These are phyloP conservation scores for Tetrahymena elliotti DNA, from an alignment of 73 alveolate species.

Conservation along the genomic window DNA sequence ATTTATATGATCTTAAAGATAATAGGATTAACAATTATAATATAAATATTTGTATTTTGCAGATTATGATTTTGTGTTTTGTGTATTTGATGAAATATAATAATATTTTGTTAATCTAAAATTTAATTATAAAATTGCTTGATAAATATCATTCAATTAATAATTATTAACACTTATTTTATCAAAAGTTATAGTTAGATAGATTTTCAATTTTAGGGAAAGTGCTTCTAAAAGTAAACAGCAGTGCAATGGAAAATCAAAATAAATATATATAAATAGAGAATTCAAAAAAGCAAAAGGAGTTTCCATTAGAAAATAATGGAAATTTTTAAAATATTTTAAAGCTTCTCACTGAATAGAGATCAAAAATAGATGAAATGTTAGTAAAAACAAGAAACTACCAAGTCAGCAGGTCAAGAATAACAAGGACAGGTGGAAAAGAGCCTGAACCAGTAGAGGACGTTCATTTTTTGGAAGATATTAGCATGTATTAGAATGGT, in stretches of 20 bases:
- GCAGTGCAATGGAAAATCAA: neutral
- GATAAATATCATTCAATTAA: neutral
- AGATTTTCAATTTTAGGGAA: neutral
- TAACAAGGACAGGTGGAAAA: neutral
- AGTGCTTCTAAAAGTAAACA: too few relatives aligned
- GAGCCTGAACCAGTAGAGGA: neutral
- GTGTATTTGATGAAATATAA: neutral
- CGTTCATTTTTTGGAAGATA: neutral
- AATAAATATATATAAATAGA: neutral
- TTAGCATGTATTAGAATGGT: neutral
- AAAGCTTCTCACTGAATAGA: neutral
- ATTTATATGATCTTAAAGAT: too few relatives aligned
- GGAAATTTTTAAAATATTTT: neutral
- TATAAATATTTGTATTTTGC: neutral
- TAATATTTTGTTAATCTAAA: neutral
- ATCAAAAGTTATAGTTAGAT: neutral
- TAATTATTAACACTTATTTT: neutral
- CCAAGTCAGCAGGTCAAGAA: neutral
- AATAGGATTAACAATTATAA: too few relatives aligned
- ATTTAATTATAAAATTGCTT: neutral
- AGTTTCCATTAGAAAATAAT: neutral
- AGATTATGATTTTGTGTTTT: neutral
- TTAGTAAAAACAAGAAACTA: neutral
- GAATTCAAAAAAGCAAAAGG: neutral
- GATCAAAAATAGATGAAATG: neutral